phyloP scores from a whole-genome alignment of 768 basidiomycete genomes.

The Tylopilus sp. region DNA sequence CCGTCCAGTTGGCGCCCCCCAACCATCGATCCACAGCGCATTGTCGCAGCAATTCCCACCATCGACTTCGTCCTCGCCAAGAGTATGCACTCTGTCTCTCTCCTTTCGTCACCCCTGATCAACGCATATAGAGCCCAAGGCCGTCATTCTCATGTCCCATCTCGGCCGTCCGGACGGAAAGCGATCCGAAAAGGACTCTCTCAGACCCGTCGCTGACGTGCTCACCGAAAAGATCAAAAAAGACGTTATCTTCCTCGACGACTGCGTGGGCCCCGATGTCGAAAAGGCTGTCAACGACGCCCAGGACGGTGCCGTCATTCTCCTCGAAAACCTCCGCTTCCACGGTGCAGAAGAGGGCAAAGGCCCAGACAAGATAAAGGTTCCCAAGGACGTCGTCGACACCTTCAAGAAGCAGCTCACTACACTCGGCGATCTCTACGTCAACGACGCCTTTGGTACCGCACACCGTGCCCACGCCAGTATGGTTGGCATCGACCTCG shows the following conservation, averaged over 20 bases:
- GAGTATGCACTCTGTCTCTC: conserved; percentile 40
- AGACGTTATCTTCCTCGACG: conserved; percentile 75
- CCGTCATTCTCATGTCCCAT: conserved; percentile 95
- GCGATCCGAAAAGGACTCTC: conserved; percentile 82
- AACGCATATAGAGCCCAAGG: conserved; percentile 58
- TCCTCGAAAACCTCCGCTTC: conserved; percentile 97
- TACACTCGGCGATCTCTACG: conserved; percentile 89
- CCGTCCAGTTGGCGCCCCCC: not conserved
- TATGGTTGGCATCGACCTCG: conserved; percentile 95
- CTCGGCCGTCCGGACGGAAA: conserved; percentile 96
- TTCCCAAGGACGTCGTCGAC: conserved; percentile 74
- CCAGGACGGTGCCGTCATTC: conserved; percentile 65
- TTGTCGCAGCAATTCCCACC: conserved; percentile 94
- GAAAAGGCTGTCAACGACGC: conserved; percentile 69
- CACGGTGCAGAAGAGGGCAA: conserved; percentile 99
- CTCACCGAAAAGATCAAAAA: conserved; percentile 45
- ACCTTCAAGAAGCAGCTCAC: conserved; percentile 88
- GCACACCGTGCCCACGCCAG: conserved; percentile 98
- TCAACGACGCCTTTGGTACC: conserved; percentile 99
- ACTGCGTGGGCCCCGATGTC: conserved; percentile 84
- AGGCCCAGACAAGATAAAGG: conserved; percentile 95
- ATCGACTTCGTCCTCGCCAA: conserved; percentile 89
- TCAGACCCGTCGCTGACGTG: conserved; percentile 78
- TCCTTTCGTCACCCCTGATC: not conserved
- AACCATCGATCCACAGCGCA: conserved; percentile 58